These are phyloP conservation scores for Gillenia trifoliata DNA, from an alignment of 306 rosid species.

Conservation along the genomic window DNA sequence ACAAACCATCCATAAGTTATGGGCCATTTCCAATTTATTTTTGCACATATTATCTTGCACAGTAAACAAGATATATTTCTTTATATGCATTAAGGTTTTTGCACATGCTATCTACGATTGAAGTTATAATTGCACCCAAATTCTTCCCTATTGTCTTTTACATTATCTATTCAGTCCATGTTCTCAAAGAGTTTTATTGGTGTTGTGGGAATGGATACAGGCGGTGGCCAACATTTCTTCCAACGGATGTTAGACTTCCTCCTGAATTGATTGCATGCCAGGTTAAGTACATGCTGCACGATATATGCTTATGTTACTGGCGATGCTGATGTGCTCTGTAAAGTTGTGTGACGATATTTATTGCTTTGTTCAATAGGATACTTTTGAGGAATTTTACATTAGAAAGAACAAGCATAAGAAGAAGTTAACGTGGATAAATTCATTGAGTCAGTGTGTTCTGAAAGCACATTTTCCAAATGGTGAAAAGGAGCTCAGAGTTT, in stretches of 20 bases:
- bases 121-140: neutral
- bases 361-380: conserved; percentile 54
- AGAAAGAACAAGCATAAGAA: conserved; percentile 95
- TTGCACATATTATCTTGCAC: neutral
- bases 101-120: neutral
- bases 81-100: neutral
- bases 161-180: neutral
- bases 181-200: conserved; percentile 12
- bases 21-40: neutral
- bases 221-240: conserved; percentile 98
- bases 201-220: conserved; percentile 53
- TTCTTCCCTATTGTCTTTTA: too few species aligned
- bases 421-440: conserved; percentile 99
- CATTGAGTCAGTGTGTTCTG: conserved; percentile 94
- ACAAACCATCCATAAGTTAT: neutral
- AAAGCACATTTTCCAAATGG: conserved; percentile 98
- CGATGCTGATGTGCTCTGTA: neutral
- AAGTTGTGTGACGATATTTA: conserved; percentile 22
- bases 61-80: neutral
- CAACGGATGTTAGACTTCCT: conserved; percentile 99
- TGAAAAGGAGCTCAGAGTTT: conserved; percentile 94
- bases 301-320: conserved; percentile 20
- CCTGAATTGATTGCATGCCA: conserved; percentile 96
- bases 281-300: conserved; percentile 41
- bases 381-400: conserved; percentile 91